Evolutionary conservation across 2,329 filamentous ascomycete genomes (phyloP).

Genomic region (Teratosphaeria viscida): DNA sequence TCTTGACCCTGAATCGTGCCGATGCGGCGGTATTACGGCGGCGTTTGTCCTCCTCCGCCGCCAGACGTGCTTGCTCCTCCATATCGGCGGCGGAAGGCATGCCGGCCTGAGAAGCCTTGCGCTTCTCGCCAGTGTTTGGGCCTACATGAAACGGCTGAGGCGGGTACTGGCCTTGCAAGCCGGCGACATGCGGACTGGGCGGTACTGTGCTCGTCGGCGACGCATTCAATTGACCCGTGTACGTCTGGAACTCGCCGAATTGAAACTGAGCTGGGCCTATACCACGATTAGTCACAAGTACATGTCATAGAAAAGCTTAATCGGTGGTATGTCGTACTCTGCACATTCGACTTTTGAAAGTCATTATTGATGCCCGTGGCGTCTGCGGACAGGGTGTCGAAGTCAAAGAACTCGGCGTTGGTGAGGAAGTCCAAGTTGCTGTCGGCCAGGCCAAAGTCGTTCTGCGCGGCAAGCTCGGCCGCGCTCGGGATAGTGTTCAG

Average conservation of each 20-base stretch:
- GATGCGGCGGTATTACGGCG: constrained; percentile 44
- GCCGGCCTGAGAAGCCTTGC: constrained; percentile 31
- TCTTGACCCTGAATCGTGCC: constrained; percentile 44
- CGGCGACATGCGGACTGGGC: constrained; percentile 15
- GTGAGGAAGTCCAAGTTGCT: constrained; percentile 46
- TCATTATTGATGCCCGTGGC: constrained; percentile 9
- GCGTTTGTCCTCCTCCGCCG: constrained; percentile 44
- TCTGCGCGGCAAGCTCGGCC: constrained; percentile 44
- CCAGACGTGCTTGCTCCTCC: constrained; percentile 37
- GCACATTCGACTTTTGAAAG: constrained; percentile 1
- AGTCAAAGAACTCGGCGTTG: constrained; percentile 53
- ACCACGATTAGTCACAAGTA: not conserved
- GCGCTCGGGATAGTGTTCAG: constrained; percentile 63
- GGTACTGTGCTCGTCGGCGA: constrained; percentile 16
- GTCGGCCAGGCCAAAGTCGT: constrained; percentile 49
- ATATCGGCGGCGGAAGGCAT: constrained; percentile 26
- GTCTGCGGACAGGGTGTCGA: constrained; percentile 40
- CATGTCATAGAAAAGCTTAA: not conserved
- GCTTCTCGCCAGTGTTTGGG: constrained; percentile 32
- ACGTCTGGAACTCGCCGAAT: constrained; percentile 37
- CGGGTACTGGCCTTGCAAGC: constrained; percentile 19
- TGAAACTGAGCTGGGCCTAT: constrained; percentile 29
- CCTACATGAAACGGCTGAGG: constrained; percentile 10
- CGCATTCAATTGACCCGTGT: constrained; percentile 15
- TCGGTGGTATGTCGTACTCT: not conserved